A percentile compares a stretch with the other conserved stretches of the same genome.
These are phyloP conservation scores for Geotrichum cucujoidarum DNA, from an alignment of 1,139 yeast species.

Conservation along the genomic window DNA sequence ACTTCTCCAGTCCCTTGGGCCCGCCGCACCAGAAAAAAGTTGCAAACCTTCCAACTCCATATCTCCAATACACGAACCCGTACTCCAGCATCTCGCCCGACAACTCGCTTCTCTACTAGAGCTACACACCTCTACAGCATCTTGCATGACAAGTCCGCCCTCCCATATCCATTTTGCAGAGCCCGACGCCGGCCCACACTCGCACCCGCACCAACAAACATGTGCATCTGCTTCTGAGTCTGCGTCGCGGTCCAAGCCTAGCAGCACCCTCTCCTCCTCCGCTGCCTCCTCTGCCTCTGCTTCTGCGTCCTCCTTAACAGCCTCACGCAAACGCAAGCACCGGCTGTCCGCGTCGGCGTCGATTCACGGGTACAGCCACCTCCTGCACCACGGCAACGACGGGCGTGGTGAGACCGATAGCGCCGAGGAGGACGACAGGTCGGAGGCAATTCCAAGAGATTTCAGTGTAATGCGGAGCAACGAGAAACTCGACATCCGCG, in stretches of 20 bases:
- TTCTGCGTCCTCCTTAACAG: not conserved
- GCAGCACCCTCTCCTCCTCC: not conserved
- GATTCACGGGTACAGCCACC: not conserved
- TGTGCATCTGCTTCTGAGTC: too few species aligned
- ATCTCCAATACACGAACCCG: too few species aligned
- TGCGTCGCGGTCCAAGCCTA: not conserved
- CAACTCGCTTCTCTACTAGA: too few species aligned
- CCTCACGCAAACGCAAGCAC: not conserved
- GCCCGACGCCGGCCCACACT: too few species aligned
- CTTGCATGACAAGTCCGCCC: too few species aligned
- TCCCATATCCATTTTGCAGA: too few species aligned
- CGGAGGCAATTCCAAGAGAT: slow-evolving; percentile 1
- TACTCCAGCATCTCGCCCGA: too few species aligned
- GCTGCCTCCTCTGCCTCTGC: not conserved
- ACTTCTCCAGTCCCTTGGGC: too few species aligned
- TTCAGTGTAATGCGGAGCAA: slow-evolving; percentile 3
- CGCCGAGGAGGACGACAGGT: not conserved
- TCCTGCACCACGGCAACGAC: not conserved
- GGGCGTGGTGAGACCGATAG: not conserved
- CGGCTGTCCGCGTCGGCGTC: not conserved
- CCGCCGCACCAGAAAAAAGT: too few species aligned
- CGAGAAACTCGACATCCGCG: slow-evolving; percentile 23
- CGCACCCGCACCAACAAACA: too few species aligned
- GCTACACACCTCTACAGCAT: too few species aligned
- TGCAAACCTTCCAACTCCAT: too few species aligned